Base-by-base conservation (phyloP, 768 basidiomycete genomes). In the Boletellus sp. region DNA sequence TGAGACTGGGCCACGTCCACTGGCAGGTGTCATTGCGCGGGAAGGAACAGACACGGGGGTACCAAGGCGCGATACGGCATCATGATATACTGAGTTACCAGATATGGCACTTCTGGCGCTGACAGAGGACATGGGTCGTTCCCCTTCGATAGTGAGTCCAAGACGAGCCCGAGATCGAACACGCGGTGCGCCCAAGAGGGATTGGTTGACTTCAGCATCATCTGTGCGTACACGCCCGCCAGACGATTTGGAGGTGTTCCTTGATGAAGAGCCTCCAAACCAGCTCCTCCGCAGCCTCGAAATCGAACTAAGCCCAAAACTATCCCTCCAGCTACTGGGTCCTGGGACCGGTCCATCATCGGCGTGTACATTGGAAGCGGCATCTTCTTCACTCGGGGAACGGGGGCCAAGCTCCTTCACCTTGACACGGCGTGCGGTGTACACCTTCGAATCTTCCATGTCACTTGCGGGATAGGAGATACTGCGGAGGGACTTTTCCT, bases 21-120 rank as follows among this genome's bases (percentile, higher is more conserved):
- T 69, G 4, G 72, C 67, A 32, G 79, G 78, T 2, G 79, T 78
- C 48, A 78, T 43, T 9, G 78, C 80, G 33, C 77, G 68, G 6
- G 73, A 72, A 41, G 76, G 74, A 16, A 68, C 47, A 11, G 62
- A 62, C 6, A 69, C 57, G 19, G 79, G 76, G 3, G 80, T 79
- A 2, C 56, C 66, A 11, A 73, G 65, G 10, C 68, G 66, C 0
- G 83, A 83, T 4, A 65, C 50, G 0, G 85, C 85, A 57, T 87
- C 85, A 52, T 81, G 80, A 55, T 81, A 87, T 3, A 83, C 57
- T 0, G 83, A 85, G 26, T 70, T 74, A 4, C 78, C 83, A 1
- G 78, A 80, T 13, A 70, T 51, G 6, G 69, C 75, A 46, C 84
- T 86, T 50, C 67, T 71, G 17, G 69, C 73, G 47, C 85, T 87